Evolutionary conservation across 495 filamentous ascomycete genomes (phyloP).

Genomic region (Peziza echinospora): DNA sequence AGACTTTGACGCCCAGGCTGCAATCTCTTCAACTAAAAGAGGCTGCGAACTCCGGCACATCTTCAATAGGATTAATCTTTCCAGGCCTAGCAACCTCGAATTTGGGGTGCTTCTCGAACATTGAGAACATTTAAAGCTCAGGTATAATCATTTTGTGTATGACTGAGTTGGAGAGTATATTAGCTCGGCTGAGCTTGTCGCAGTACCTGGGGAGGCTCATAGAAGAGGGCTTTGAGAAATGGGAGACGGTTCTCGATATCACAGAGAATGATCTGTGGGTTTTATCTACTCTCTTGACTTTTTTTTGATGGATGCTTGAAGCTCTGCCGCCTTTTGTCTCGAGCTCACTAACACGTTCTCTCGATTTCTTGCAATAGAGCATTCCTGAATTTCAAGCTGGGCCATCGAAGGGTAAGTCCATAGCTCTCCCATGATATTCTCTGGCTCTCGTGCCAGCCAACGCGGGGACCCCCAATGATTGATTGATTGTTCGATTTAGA

Average conservation of each 20-base stretch:
- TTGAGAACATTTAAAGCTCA: conserved; percentile 11
- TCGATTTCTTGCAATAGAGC: conserved; percentile 25
- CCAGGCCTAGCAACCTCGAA: neutral
- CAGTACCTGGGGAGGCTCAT: conserved; percentile 49
- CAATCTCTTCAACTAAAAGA: conserved; percentile 8
- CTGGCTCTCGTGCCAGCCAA: neutral
- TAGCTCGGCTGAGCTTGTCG: conserved; percentile 49
- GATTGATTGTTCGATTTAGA: conserved; percentile 4
- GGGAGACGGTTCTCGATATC: conserved; percentile 59
- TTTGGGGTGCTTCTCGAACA: conserved; percentile 11
- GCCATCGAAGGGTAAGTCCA: conserved; percentile 47
- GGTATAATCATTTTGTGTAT: conserved; percentile 25
- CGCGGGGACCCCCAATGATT: conserved; percentile 1
- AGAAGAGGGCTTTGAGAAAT: conserved; percentile 58
- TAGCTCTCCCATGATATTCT: neutral
- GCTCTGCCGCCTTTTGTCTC: conserved; percentile 2
- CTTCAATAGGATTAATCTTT: neutral
- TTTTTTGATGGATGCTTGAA: conserved; percentile 6
- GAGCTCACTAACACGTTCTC: conserved; percentile 12
- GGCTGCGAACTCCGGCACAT: neutral
- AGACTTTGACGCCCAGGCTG: conserved; percentile 18
- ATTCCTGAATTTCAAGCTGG: conserved; percentile 48
- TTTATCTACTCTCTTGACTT: neutral
- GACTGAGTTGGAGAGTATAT: conserved; percentile 34
- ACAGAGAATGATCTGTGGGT: conserved; percentile 59